Evolutionary conservation across 2,329 filamentous ascomycete species (phyloP).

Genomic region (Ophiostoma novo-ulmi): DNA sequence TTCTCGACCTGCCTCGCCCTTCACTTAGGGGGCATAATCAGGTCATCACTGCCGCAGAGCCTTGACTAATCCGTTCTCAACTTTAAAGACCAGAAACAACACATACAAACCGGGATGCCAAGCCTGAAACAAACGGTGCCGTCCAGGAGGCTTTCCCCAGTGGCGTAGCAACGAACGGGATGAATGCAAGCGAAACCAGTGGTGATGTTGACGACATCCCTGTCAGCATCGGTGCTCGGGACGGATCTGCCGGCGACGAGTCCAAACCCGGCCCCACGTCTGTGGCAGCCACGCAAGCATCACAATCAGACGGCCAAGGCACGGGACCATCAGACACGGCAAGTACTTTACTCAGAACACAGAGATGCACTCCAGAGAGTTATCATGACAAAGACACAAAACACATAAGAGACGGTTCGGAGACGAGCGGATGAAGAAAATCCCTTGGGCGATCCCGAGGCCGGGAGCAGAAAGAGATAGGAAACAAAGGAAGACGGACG

Average conservation of each 20-base stretch:
- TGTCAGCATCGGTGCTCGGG: neutral
- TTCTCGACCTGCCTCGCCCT: neutral
- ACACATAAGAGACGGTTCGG: neutral
- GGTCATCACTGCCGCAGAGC: neutral
- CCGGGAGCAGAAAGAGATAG: neutral
- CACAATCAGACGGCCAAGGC: neutral
- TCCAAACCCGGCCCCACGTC: neutral
- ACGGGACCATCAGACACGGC: conserved; percentile 16
- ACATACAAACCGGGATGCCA: conserved; percentile 34
- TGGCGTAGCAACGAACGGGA: neutral
- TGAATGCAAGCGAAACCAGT: neutral
- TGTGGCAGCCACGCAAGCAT: neutral
- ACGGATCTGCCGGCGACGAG: neutral
- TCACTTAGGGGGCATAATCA: neutral
- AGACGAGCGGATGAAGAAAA: neutral
- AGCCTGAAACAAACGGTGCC: conserved; percentile 34
- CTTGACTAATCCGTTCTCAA: conserved; percentile 20
- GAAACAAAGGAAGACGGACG: neutral
- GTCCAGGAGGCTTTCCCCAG: neutral
- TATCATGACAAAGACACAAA: neutral
- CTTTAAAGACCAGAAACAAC: conserved; percentile 27
- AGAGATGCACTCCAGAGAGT: neutral
- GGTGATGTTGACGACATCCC: neutral
- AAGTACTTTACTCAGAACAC: neutral
- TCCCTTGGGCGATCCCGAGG: neutral